phyloP scores from a whole-genome alignment of 2,329 filamentous ascomycete genomes.

The Ophiostoma sp. region DNA sequence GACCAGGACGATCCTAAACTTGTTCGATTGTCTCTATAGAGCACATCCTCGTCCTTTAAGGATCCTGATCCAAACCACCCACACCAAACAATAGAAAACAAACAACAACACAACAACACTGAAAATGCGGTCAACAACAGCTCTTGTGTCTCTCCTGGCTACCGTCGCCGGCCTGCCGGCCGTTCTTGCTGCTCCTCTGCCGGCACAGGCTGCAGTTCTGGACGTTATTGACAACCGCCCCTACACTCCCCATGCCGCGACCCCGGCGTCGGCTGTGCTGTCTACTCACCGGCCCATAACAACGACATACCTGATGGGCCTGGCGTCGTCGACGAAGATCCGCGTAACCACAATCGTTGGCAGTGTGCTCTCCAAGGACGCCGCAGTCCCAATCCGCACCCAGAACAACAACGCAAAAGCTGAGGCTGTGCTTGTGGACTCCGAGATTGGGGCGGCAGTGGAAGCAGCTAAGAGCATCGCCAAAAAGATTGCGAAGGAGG shows the following conservation, averaged over 20 bases:
- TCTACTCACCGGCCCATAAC: conserved; percentile 23
- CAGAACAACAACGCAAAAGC: conserved; percentile 11
- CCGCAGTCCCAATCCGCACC: neutral
- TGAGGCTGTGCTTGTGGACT: conserved; percentile 18
- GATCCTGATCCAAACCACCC: neutral
- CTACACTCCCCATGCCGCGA: conserved; percentile 17
- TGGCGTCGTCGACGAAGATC: conserved; percentile 10
- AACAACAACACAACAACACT: neutral
- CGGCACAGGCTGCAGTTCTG: conserved; percentile 16
- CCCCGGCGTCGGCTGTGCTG: conserved; percentile 21
- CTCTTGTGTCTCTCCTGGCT: conserved; percentile 18
- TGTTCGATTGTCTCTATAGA: neutral
- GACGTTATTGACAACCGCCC: conserved; percentile 24
- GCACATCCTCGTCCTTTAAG: neutral
- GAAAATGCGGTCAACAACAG: conserved; percentile 21
- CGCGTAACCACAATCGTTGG: neutral
- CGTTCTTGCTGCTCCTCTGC: conserved; percentile 18
- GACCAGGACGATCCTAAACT: neutral
- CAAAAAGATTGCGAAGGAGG: neutral
- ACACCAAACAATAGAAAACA: neutral
- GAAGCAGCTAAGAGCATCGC: conserved; percentile 14
- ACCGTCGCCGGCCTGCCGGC: conserved; percentile 15
- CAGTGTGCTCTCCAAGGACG: neutral
- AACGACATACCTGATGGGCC: conserved; percentile 27
- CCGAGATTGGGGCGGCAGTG: conserved; percentile 11